A percentile compares a stretch with the other conserved stretches of the same genome.
phyloP scores from a whole-genome alignment of 2,329 filamentous ascomycete species.

The Elsinoe fawcettii region DNA sequence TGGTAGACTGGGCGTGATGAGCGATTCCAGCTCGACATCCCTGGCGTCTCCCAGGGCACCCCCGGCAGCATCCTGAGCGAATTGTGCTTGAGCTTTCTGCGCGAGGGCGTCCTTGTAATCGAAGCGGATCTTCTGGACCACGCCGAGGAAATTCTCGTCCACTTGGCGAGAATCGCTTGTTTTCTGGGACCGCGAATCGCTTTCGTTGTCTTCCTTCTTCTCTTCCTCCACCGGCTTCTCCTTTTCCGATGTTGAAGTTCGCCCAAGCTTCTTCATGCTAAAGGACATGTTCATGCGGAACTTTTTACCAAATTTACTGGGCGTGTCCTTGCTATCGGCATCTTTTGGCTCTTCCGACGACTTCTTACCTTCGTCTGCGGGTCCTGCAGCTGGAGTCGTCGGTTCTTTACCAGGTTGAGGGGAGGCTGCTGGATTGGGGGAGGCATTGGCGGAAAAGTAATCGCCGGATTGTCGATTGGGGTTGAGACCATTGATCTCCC shows the following conservation, averaged over 20 bases:
- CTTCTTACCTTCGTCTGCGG: constrained; percentile 29
- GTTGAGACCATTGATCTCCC: constrained; percentile 46
- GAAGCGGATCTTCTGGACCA: constrained; percentile 63
- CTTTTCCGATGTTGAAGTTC: constrained; percentile 56
- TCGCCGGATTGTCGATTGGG: constrained; percentile 56
- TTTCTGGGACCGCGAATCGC: constrained; percentile 50
- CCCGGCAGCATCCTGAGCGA: constrained; percentile 30
- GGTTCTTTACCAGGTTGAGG: constrained; percentile 22
- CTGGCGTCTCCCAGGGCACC: constrained; percentile 17
- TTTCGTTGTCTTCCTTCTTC: constrained; percentile 55
- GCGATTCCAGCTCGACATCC: constrained; percentile 46
- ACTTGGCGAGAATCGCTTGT: constrained; percentile 60
- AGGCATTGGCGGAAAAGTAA: constrained; percentile 62
- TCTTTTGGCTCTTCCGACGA: constrained; percentile 35
- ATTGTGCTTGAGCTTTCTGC: constrained; percentile 34
- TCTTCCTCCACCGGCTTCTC: constrained; percentile 59
- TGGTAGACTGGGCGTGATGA: constrained; percentile 60
- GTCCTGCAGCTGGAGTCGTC: constrained; percentile 26
- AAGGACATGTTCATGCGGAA: constrained; percentile 68
- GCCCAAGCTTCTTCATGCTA: constrained; percentile 68
- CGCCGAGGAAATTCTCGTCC: constrained; percentile 66
- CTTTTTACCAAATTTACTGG: constrained; percentile 62
- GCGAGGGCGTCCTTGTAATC: constrained; percentile 63
- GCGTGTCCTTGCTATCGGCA: constrained; percentile 49
- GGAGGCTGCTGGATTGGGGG: constrained; percentile 21